Percentiles rank a stretch among this genome's conserved stretches.
Conservation (phyloP, 345 rosid species). For the Eutrema yunnanense region DNA sequence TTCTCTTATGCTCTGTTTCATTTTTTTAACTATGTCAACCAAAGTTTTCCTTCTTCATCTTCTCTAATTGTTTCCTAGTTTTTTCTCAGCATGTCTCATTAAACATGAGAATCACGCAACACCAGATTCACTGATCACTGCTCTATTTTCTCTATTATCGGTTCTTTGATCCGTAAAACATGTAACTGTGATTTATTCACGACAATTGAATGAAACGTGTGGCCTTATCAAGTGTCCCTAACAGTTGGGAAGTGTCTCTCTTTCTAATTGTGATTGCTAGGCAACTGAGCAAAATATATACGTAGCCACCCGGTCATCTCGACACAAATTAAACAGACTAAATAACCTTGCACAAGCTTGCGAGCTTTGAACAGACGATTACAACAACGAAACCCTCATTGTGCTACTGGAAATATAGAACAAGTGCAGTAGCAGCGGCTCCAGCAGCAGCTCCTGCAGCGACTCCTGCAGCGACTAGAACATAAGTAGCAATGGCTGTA, state of each 20-base stretch:
- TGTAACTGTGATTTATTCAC: neutral
- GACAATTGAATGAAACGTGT: neutral
- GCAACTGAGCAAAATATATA: no score
- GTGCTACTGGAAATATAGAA: no score
- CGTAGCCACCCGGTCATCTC: no score
- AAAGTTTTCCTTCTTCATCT: neutral
- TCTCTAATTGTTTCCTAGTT: neutral
- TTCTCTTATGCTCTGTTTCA: conserved; percentile 2
- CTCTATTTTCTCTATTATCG: neutral
- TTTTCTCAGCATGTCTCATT: neutral
- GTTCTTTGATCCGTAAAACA: neutral
- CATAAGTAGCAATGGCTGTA: no score
- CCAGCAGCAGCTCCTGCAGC: no score
- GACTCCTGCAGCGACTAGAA: no score
- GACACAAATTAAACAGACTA: no score
- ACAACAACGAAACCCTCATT: no score
- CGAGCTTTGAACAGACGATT: no score
- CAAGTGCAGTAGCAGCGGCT: no score
- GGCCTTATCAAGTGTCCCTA: neutral
- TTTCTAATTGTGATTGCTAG: no score
- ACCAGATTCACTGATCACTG: neutral
- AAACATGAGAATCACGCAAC: conserved; percentile 9
- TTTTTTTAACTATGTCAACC: conserved; percentile 6
- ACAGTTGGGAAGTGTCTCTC: neutral
- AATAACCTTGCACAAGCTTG: no score